These are phyloP conservation scores for Cenchrus americanus DNA, from an alignment of 176 grass and related monocot species.

Conservation along the genomic window DNA sequence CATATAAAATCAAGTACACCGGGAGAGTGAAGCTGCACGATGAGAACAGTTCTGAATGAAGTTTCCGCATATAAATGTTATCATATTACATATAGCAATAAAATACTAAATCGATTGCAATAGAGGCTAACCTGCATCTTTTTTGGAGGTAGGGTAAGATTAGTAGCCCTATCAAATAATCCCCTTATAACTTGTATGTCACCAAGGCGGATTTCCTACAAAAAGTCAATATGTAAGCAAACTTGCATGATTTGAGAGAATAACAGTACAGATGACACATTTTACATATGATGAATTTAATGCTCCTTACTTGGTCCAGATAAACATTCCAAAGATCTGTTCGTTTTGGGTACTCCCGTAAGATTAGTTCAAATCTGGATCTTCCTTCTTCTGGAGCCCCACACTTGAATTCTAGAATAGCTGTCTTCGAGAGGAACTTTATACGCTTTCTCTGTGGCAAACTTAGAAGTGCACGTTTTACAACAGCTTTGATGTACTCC, in stretches of 20 bases:
- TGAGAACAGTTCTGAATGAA: not conserved
- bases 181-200: conserved; percentile 69
- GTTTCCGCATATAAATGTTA: conserved; percentile 13
- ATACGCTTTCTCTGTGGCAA: conserved; percentile 80
- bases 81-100: not conserved
- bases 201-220: conserved; percentile 79
- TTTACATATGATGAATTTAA: not conserved
- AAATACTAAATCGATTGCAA: not conserved
- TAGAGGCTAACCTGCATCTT: conserved; percentile 81
- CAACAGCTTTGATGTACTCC: conserved; percentile 59
- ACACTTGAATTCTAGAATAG: conserved; percentile 90
- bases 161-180: conserved; percentile 84
- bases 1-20: not conserved
- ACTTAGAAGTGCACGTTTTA: conserved; percentile 87
- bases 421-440: conserved; percentile 79
- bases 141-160: conserved; percentile 88
- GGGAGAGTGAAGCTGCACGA: not conserved
- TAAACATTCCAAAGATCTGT: conserved; percentile 97
- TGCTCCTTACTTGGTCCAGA: conserved; percentile 84
- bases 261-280: not conserved
- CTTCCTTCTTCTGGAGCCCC: conserved; percentile 79
- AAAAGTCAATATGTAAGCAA: conserved; percentile 39
- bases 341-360: conserved; percentile 91
- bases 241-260: conserved; percentile 11
- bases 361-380: conserved; percentile 89